Evolutionary conservation across 768 basidiomycete species (phyloP).

Genomic region (Hebeloma cylindrosporum): DNA sequence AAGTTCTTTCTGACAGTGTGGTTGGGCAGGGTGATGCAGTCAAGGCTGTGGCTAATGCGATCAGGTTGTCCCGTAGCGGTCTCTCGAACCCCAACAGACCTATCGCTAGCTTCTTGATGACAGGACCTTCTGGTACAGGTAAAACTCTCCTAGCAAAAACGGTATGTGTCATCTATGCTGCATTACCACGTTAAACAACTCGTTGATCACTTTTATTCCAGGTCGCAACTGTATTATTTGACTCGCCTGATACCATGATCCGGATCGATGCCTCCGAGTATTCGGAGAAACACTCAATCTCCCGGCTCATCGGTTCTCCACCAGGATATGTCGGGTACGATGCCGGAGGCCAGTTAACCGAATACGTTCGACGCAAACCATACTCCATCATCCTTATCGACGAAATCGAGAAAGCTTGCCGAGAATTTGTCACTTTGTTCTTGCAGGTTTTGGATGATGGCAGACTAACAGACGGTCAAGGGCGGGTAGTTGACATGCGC

Average conservation of each 20-base stretch:
- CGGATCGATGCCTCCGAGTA: conserved; percentile 93
- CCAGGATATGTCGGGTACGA: conserved; percentile 94
- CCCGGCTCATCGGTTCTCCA: conserved; percentile 57
- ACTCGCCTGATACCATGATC: conserved; percentile 89
- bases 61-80: conserved; percentile 91
- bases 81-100: conserved; percentile 85
- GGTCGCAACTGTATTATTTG: conserved; percentile 89
- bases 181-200: neutral
- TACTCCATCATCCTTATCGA: conserved; percentile 86
- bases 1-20: conserved; percentile 70
- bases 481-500: conserved; percentile 83
- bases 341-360: conserved; percentile 86
- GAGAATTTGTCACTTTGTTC: conserved; percentile 54
- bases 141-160: conserved; percentile 92
- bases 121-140: conserved; percentile 88
- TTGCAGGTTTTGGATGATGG: conserved; percentile 90
- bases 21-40: conserved; percentile 92
- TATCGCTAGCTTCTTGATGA: conserved; percentile 91
- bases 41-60: conserved; percentile 90
- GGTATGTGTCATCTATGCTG: conserved; percentile 43
- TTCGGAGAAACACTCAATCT: conserved; percentile 67
- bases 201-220: conserved; percentile 28
- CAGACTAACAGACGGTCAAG: conserved; percentile 88
- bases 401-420: conserved; percentile 89
- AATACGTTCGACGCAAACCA: conserved; percentile 89